These are phyloP conservation scores for Oenanthe sinensis DNA, from an alignment of 129 eudicot species.

Conservation along the genomic window DNA sequence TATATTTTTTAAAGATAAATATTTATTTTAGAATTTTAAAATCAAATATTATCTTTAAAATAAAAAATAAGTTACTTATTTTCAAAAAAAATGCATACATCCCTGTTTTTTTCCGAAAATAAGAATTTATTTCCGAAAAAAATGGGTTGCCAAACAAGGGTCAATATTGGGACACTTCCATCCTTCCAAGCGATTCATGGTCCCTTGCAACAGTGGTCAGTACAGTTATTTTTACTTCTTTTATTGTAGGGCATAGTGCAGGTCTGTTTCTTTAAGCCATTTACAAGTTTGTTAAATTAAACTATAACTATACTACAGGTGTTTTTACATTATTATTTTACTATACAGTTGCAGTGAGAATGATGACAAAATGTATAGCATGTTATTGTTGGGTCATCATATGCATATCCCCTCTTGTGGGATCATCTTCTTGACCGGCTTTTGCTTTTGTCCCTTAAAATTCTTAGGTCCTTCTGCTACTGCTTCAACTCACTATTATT, in stretches of 20 bases:
- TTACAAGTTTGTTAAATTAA: too few relatives aligned
- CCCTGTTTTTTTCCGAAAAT: too few relatives aligned
- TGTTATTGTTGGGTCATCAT: background rate
- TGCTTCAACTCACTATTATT: background rate
- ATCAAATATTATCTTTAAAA: too few relatives aligned
- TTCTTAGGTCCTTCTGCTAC: background rate
- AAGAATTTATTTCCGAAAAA: too few relatives aligned
- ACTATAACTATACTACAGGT: background rate
- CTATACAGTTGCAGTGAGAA: background rate
- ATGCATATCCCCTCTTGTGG: background rate
- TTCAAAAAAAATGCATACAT: too few relatives aligned
- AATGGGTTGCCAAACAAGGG: too few relatives aligned
- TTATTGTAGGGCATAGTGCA: background rate
- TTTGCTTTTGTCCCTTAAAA: background rate
- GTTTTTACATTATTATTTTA: background rate
- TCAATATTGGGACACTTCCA: background rate
- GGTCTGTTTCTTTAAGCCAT: too few relatives aligned
- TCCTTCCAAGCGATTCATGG: background rate
- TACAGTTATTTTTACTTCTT: background rate
- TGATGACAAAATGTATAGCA: background rate
- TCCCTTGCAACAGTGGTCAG: background rate
- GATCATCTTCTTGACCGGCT: constrained; percentile 1
- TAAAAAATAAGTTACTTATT: too few relatives aligned
- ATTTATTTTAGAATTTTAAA: too few relatives aligned
- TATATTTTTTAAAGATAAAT: too few relatives aligned